A percentile compares a stretch with the other conserved stretches of the same genome.
Conservation (phyloP, 345 rosid genomes). For the Luvunga scandens region DNA sequence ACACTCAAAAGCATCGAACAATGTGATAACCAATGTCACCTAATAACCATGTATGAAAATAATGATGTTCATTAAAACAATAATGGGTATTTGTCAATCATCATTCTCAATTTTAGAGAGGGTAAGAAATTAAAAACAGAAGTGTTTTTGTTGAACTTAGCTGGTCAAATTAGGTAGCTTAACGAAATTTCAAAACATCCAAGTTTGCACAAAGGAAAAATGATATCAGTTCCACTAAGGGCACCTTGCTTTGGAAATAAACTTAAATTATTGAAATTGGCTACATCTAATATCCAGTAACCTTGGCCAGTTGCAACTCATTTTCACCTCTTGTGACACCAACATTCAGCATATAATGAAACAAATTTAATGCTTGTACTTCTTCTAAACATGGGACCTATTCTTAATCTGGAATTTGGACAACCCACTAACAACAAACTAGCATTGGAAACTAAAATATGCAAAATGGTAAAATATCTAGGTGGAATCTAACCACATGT, state of each 20-base stretch:
- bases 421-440: background rate
- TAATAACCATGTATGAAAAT: background rate
- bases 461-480: background rate
- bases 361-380: background rate
- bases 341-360: background rate
- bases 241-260: background rate
- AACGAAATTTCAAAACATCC: background rate
- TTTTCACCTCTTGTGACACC: background rate
- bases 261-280: background rate
- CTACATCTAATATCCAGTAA: background rate
- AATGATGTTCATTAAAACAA: background rate
- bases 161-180: background rate
- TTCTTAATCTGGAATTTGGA: background rate
- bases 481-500: background rate
- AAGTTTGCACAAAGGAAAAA: background rate
- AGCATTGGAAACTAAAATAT: background rate
- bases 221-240: background rate
- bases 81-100: background rate
- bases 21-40: background rate
- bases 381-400: background rate
- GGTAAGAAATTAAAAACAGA: background rate
- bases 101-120: background rate
- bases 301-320: background rate
- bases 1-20: constrained; percentile 4
- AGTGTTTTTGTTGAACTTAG: background rate